phyloP scores from a whole-genome alignment of 2,329 filamentous ascomycete species.

The Colletotrichum sp. region DNA sequence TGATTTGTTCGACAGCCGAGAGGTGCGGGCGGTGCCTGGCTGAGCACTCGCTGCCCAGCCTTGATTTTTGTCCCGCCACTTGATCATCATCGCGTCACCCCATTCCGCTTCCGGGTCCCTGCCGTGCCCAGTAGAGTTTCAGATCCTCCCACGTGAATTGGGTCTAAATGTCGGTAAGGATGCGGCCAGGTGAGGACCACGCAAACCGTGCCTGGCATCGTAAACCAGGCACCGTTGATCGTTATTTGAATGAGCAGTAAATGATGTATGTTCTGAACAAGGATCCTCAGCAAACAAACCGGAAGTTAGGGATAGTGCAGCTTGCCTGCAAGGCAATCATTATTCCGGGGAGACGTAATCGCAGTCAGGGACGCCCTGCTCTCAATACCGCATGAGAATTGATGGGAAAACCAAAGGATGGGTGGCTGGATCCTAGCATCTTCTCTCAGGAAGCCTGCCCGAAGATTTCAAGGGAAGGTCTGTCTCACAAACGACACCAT shows the following conservation, averaged over 20 bases:
- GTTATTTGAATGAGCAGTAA: background rate
- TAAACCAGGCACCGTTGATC: background rate
- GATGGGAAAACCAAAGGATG: background rate
- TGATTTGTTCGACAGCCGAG: background rate
- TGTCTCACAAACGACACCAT: background rate
- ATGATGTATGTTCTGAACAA: background rate
- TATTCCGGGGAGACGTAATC: background rate
- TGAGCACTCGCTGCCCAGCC: background rate
- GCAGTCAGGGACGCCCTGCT: background rate
- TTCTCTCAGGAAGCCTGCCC: background rate
- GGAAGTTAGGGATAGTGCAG: background rate
- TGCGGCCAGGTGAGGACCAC: background rate
- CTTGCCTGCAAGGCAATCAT: background rate
- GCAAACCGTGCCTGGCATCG: background rate
- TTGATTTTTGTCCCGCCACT: constrained; percentile 1
- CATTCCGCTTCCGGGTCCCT: background rate
- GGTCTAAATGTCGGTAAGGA: background rate
- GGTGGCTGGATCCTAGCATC: background rate
- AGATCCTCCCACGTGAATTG: background rate
- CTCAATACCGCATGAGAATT: background rate
- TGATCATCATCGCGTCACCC: constrained; percentile 16
- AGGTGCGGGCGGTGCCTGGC: background rate
- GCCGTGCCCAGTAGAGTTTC: background rate
- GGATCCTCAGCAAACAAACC: background rate
- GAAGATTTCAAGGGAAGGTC: background rate